Conservation (phyloP, 2,329 filamentous ascomycete species). For the Neofusicoccum sp. region DNA sequence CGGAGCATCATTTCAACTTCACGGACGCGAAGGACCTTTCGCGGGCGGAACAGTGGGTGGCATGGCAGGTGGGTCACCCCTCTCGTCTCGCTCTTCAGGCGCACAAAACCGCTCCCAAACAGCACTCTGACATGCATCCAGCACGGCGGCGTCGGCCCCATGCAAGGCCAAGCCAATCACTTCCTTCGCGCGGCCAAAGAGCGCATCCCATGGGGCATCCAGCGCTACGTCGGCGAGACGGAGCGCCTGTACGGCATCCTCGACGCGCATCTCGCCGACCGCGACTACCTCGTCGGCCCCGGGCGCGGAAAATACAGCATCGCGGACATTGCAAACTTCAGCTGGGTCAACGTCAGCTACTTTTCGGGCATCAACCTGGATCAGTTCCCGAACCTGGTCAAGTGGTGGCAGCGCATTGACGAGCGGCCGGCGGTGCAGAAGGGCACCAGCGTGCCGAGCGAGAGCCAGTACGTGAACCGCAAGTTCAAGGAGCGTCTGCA, state of each 20-base stretch:
- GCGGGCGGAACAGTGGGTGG: constrained; percentile 60
- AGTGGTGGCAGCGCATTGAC: constrained; percentile 45
- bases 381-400: constrained; percentile 43
- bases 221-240: constrained; percentile 48
- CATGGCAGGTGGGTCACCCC: constrained; percentile 48
- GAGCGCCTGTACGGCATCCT: constrained; percentile 48
- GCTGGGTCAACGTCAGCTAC: constrained; percentile 43
- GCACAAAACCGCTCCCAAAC: background rate
- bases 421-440: constrained; percentile 43
- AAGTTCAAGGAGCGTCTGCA: constrained; percentile 39
- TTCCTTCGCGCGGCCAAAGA: constrained; percentile 45
- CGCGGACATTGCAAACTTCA: constrained; percentile 47
- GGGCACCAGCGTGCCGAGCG: constrained; percentile 37
- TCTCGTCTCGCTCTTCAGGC: background rate
- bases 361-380: constrained; percentile 43
- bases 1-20: constrained; percentile 48
- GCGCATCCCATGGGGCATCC: constrained; percentile 45
- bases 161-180: constrained; percentile 42
- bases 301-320: constrained; percentile 46
- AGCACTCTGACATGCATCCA: background rate
- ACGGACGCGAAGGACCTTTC: constrained; percentile 47
- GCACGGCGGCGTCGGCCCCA: constrained; percentile 29
- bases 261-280: constrained; percentile 38
- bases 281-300: constrained; percentile 46
- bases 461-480: constrained; percentile 43